A percentile compares a stretch with the other conserved stretches of the same genome.
Evolutionary conservation across 1,139 yeast genomes (phyloP).

Genomic region (Blastobotrys malaysiensis): DNA sequence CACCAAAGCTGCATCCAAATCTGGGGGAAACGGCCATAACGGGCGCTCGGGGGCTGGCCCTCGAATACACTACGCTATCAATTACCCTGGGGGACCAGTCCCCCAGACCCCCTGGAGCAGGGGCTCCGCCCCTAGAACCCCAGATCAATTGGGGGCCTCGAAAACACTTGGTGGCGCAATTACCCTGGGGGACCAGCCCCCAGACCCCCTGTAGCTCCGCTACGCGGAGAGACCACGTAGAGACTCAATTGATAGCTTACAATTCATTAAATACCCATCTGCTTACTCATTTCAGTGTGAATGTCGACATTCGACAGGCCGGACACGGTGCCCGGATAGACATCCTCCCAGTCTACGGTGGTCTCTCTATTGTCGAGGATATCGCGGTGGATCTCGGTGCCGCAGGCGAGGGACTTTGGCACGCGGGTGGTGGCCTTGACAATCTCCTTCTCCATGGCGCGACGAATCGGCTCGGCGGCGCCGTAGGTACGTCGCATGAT

Average conservation of each 20-base stretch:
- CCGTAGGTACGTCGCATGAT: conserved; percentile 81
- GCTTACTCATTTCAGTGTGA: conserved; percentile 68
- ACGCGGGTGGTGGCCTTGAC: conserved; percentile 78
- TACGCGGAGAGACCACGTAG: too few relatives aligned
- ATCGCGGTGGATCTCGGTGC: conserved; percentile 62
- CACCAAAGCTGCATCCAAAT: conserved; percentile 61
- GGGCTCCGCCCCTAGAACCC: not conserved
- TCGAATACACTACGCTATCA: too few relatives aligned
- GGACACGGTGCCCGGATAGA: conserved; percentile 40
- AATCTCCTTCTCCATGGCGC: conserved; percentile 78
- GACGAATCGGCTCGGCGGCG: conserved; percentile 86
- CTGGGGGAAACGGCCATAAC: conserved; percentile 43
- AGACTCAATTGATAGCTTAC: not conserved
- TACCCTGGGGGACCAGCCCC: not conserved
- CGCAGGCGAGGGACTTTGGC: conserved; percentile 40
- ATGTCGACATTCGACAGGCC: conserved; percentile 35
- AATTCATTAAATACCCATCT: conserved; percentile 46
- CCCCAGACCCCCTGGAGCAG: not conserved
- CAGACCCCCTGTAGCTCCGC: too few relatives aligned
- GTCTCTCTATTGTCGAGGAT: conserved; percentile 73
- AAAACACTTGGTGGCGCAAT: too few relatives aligned
- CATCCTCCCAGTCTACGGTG: conserved; percentile 87
- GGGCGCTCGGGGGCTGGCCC: too few relatives aligned
- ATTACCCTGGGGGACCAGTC: not conserved
- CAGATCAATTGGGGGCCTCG: too few relatives aligned